These are phyloP conservation scores for Stagonosporopsis rhizophila DNA, from an alignment of 2,329 filamentous ascomycete species.

Conservation along the genomic window DNA sequence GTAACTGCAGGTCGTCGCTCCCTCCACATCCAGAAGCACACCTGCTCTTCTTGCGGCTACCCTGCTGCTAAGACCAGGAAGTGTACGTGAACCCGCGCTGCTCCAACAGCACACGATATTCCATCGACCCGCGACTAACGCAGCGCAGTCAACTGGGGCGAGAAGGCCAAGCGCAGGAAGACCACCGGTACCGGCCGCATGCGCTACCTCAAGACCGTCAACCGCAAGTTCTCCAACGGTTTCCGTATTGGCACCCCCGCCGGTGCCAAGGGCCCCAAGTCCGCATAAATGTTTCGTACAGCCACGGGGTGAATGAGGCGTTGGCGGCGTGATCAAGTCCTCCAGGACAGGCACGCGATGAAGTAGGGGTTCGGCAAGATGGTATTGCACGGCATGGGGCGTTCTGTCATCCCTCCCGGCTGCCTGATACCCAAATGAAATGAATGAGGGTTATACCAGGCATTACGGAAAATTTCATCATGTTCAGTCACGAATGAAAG, in stretches of 20 bases:
- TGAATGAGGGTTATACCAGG: slow-evolving; percentile 45
- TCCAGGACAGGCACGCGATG: slow-evolving; percentile 40
- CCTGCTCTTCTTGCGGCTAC: slow-evolving; percentile 95
- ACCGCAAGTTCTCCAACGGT: slow-evolving; percentile 95
- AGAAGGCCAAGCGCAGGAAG: slow-evolving; percentile 99
- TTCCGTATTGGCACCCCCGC: slow-evolving; percentile 92
- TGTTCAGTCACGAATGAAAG: slow-evolving; percentile 49
- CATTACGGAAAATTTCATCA: slow-evolving; percentile 51
- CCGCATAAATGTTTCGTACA: slow-evolving; percentile 34
- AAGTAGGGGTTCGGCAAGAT: slow-evolving; percentile 43
- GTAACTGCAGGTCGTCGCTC: slow-evolving; percentile 80
- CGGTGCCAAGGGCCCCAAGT: slow-evolving; percentile 72
- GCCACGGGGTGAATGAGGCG: slow-evolving; percentile 23
- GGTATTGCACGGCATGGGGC: slow-evolving; percentile 50
- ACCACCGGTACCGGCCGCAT: slow-evolving; percentile 96
- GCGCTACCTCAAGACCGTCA: slow-evolving; percentile 90
- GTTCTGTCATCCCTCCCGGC: slow-evolving; percentile 46
- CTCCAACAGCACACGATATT: slow-evolving; percentile 9
- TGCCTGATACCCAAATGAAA: slow-evolving; percentile 41
- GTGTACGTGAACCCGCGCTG: slow-evolving; percentile 73
- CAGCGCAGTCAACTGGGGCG: slow-evolving; percentile 91
- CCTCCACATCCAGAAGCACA: slow-evolving; percentile 99
- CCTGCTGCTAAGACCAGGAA: slow-evolving; percentile 96
- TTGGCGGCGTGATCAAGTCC: slow-evolving; percentile 37
- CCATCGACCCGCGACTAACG: slow-evolving; percentile 33